Evolutionary conservation across 2,329 filamentous ascomycete genomes (phyloP).

Genomic region (Claviceps capensis): DNA sequence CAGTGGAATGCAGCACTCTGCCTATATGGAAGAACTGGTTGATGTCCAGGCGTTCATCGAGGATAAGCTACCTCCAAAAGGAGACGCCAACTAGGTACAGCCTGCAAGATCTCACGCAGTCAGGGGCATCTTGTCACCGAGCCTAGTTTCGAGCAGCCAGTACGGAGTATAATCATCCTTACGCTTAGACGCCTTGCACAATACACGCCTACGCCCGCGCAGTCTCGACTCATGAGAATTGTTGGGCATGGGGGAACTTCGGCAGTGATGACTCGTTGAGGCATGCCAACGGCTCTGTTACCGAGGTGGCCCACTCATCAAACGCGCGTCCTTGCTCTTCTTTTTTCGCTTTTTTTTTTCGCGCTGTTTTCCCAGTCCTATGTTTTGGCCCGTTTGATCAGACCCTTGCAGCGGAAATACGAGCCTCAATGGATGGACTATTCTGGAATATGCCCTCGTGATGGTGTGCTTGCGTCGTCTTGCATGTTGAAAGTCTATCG

Average conservation of each 20-base stretch:
- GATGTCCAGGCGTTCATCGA: conserved; percentile 55
- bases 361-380: background rate
- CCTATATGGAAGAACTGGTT: conserved; percentile 64
- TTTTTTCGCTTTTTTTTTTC: background rate
- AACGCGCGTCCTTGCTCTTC: background rate
- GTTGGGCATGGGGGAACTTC: background rate
- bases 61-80: conserved; percentile 28
- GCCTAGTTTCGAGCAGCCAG: background rate
- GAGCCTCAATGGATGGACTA: background rate
- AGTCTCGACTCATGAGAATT: background rate
- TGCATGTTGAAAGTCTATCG: background rate
- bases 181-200: background rate
- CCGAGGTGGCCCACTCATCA: background rate
- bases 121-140: background rate
- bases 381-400: background rate
- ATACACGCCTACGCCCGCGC: background rate
- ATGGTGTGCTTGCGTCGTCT: background rate
- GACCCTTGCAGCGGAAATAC: background rate
- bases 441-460: background rate
- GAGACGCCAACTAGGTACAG: conserved; percentile 1
- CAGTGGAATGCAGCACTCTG: conserved; percentile 62
- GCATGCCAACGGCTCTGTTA: background rate
- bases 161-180: too few species aligned
- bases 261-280: background rate
- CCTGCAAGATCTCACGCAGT: background rate